Evolutionary conservation across 2,329 filamentous ascomycete species (phyloP), one percentile per base, ranked within the genome.

Genomic region (Fusarium longipes): DNA sequence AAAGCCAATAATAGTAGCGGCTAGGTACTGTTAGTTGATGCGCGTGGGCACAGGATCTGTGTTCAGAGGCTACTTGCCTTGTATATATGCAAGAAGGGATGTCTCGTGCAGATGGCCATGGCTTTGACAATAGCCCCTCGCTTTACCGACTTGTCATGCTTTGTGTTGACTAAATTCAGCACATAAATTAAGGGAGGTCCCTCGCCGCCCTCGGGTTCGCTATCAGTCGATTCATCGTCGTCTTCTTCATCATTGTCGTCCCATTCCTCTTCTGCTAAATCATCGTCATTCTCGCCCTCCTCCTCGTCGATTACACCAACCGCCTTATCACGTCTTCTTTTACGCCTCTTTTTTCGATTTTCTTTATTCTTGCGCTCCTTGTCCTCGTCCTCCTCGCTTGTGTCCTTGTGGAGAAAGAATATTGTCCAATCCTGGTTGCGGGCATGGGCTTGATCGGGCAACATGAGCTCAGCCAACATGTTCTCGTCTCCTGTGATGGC

Each of bases 391-490:
- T 92, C 90, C 49, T 91, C 89, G 62, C 89, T 94, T 5, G 90
- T 92, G 77, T 99, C 96, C 78, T 98, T 98, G 81, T 99, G 96
- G 57, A 99, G 78, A 77, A 99, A 99, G 82, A 99, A 99, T 55
- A 98, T 97, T 39, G 96, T 99, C 96, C 96, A 99, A 78, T 99
- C 96, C 80, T 98, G 94, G 75, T 92, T 95, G 36, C 96, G 88
- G 63, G 96, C 89, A 80, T 99, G 96, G 22, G 95, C 93, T 79
- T 98, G 95, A 79, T 99, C 96, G 0, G 96, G 96, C 77, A 99
- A 82, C 96, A 99, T 99, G 74, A 99, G 87, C 82, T 99, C 96
- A 8, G 96, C 96, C 75, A 99, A 81, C 94, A 98, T 98, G 74
- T 97, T 91, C 81, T 99, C 96, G 77, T 99, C 95, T 30, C 96